phyloP scores from a whole-genome alignment of 306 rosid genomes.

The Malus sieversii region DNA sequence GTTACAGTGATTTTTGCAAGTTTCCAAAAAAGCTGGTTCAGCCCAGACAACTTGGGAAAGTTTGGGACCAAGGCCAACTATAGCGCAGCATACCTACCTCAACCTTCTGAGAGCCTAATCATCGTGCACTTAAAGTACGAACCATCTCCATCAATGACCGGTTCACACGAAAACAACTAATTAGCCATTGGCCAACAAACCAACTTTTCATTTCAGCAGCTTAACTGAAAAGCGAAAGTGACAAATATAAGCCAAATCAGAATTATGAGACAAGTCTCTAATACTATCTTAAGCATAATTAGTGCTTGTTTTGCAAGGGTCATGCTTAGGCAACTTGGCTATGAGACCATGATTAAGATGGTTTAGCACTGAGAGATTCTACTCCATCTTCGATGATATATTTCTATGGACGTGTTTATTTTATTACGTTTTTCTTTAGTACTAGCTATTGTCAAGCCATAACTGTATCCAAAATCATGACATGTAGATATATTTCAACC shows the following conservation, averaged over 20 bases:
- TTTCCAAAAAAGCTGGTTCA: neutral
- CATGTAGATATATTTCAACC: no score
- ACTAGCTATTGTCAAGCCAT: neutral
- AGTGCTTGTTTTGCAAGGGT: neutral
- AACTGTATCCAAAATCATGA: neutral
- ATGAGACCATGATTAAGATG: no score
- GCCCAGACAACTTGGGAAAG: neutral
- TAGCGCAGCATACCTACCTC: neutral
- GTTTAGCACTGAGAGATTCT: no score
- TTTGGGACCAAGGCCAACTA: neutral
- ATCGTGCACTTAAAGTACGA: neutral
- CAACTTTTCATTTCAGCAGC: neutral
- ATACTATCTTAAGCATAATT: neutral
- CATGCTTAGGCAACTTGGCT: neutral
- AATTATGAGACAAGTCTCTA: neutral
- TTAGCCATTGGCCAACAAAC: neutral
- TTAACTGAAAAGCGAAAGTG: neutral
- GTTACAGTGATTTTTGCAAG: constrained; percentile 19
- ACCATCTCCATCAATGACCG: neutral
- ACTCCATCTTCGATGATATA: no score
- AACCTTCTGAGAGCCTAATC: neutral
- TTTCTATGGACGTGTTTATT: neutral
- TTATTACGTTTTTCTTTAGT: neutral
- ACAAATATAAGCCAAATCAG: neutral
- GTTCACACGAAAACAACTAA: neutral